These are phyloP conservation scores for Retiboletus flavoniger DNA, from an alignment of 1,284 basidiomycete species.

Conservation along the genomic window DNA sequence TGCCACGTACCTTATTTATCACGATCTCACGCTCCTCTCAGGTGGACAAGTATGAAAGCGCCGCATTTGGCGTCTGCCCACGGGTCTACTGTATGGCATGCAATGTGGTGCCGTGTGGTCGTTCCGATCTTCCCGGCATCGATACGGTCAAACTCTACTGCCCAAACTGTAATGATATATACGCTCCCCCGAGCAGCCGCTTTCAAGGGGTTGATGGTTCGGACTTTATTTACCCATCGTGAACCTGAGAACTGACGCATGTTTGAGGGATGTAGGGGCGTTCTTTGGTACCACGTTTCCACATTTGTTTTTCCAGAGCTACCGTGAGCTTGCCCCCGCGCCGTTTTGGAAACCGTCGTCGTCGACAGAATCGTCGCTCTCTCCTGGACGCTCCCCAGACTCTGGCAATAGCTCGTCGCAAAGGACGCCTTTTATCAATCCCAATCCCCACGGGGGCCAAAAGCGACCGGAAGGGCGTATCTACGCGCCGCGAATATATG, in stretches of 20 bases:
- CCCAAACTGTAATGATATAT: constrained; percentile 98
- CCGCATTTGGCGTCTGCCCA: constrained; percentile 93
- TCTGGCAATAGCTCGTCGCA: constrained; percentile 49
- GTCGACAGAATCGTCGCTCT: constrained; percentile 49
- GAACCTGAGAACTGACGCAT: constrained; percentile 15
- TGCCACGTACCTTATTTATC: constrained; percentile 12
- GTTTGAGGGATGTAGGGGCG: constrained; percentile 62
- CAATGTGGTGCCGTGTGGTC: constrained; percentile 92
- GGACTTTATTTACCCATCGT: constrained; percentile 27
- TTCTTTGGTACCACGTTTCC: constrained; percentile 99
- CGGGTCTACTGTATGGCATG: constrained; percentile 91
- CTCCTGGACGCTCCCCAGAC: constrained; percentile 46
- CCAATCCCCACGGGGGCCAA: constrained; percentile 85
- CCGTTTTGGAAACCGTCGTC: constrained; percentile 77
- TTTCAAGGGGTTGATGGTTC: constrained; percentile 95
- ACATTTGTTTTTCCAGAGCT: constrained; percentile 97
- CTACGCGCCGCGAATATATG: constrained; percentile 93
- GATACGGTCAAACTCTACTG: constrained; percentile 99
- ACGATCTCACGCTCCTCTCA: constrained; percentile 38
- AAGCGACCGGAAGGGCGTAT: constrained; percentile 83
- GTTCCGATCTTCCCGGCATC: constrained; percentile 94
- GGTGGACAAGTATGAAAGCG: constrained; percentile 95
- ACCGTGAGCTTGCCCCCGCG: constrained; percentile 85
- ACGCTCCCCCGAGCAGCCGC: constrained; percentile 91
- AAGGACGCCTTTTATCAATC: constrained; percentile 66